phyloP scores from a whole-genome alignment of 148 eudicot species.

The Camellia lanceoleosa region DNA sequence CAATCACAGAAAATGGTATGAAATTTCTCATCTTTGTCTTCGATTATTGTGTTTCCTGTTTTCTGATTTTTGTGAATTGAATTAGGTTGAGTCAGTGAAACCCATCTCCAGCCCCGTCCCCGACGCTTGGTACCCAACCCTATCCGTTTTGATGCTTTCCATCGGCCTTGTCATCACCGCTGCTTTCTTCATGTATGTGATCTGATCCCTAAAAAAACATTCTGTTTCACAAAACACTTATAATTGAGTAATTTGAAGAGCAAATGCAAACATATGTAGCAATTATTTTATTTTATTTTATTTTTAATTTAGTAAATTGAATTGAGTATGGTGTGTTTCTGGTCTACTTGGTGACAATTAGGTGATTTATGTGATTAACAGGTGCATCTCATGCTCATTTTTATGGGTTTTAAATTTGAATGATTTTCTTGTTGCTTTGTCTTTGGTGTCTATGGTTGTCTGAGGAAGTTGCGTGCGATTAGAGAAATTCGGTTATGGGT shows the following conservation, averaged over 20 bases:
- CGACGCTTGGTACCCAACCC: constrained; percentile 59
- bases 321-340: background rate
- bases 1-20: constrained; percentile 14
- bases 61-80: constrained; percentile 2
- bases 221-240: background rate
- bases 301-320: background rate
- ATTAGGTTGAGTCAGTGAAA: constrained; percentile 55
- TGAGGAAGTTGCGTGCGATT: no score
- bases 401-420: no score
- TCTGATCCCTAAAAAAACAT: background rate
- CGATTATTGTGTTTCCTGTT: background rate
- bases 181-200: constrained; percentile 78
- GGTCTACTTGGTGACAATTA: background rate
- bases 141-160: constrained; percentile 61
- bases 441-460: no score
- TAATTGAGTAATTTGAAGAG: background rate
- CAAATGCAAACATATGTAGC: background rate
- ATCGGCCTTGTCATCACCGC: constrained; percentile 70
- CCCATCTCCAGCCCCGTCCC: constrained; percentile 81
- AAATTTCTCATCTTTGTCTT: background rate
- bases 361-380: background rate
- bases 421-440: no score
- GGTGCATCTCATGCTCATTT: background rate
- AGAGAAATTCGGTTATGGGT: no score
- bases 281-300: background rate